Percentiles rank a stretch among this genome's conserved stretches.
Evolutionary conservation across 148 eudicot genomes (phyloP).

Genomic region (Camellia granthamiana): DNA sequence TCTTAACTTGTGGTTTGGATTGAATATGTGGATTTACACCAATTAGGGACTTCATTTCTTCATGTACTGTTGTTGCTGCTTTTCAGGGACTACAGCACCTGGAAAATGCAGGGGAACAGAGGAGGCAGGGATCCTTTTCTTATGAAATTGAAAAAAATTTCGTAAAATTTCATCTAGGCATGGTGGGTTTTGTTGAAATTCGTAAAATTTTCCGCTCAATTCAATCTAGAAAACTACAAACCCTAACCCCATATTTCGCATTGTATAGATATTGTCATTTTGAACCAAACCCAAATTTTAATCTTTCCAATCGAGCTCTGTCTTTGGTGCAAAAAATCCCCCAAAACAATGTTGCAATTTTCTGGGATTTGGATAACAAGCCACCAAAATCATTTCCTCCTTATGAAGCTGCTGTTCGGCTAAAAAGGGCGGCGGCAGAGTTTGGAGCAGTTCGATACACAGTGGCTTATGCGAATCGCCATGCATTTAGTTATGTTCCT

Average conservation of each 20-base stretch:
- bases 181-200: conserved; percentile 13
- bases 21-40: not conserved
- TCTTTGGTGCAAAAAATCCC: conserved; percentile 20
- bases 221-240: conserved; percentile 17
- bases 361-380: conserved; percentile 90
- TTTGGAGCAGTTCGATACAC: conserved; percentile 60
- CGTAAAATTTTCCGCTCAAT: conserved; percentile 7
- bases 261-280: conserved; percentile 27
- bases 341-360: conserved; percentile 51
- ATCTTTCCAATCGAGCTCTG: conserved; percentile 17
- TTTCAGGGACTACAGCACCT: conserved; percentile 22
- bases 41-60: not conserved
- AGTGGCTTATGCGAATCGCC: conserved; percentile 72
- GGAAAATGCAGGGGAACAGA: conserved; percentile 63
- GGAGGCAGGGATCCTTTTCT: conserved; percentile 47
- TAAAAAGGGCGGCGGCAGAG: conserved; percentile 53
- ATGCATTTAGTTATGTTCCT: conserved; percentile 63
- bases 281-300: conserved; percentile 15
- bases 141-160: not conserved
- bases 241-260: conserved; percentile 5
- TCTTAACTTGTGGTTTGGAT: not conserved
- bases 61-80: not conserved
- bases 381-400: conserved; percentile 68
- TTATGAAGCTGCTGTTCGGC: conserved; percentile 57
- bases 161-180: not conserved